phyloP scores from a whole-genome alignment of 1,139 yeast species.

The Nakaseomyces uthaithaninus region DNA sequence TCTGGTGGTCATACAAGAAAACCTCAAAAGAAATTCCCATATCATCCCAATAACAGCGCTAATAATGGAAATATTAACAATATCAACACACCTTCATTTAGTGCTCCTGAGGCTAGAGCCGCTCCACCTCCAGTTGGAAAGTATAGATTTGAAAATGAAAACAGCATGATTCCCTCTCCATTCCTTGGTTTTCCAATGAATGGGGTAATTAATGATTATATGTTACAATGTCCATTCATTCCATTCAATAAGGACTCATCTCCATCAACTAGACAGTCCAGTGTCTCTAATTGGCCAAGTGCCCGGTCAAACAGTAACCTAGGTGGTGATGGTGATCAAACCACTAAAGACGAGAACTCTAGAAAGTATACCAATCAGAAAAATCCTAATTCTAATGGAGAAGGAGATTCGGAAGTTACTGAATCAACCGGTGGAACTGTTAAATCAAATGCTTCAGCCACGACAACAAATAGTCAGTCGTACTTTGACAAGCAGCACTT shows the following conservation, averaged over 20 bases:
- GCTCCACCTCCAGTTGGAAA: constrained; percentile 74
- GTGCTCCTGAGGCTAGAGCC: constrained; percentile 40
- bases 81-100: constrained; percentile 21
- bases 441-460: background rate
- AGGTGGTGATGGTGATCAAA: background rate
- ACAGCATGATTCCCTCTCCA: background rate
- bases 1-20: constrained; percentile 24
- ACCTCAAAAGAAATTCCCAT: constrained; percentile 15
- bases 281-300: background rate
- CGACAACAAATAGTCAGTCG: background rate
- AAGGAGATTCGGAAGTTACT: background rate
- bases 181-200: background rate
- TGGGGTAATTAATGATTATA: constrained; percentile 4
- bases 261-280: background rate
- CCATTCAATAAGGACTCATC: constrained; percentile 1
- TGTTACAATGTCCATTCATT: constrained; percentile 2
- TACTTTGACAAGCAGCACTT: constrained; percentile 21
- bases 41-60: constrained; percentile 17
- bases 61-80: constrained; percentile 18
- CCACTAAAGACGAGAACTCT: background rate
- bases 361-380: background rate
- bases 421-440: constrained; percentile 3
- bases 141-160: constrained; percentile 23
- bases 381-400: background rate
- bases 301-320: constrained; percentile 1